Conservation (phyloP, 495 filamentous ascomycete genomes). For the Lasiosphaeria hispida region DNA sequence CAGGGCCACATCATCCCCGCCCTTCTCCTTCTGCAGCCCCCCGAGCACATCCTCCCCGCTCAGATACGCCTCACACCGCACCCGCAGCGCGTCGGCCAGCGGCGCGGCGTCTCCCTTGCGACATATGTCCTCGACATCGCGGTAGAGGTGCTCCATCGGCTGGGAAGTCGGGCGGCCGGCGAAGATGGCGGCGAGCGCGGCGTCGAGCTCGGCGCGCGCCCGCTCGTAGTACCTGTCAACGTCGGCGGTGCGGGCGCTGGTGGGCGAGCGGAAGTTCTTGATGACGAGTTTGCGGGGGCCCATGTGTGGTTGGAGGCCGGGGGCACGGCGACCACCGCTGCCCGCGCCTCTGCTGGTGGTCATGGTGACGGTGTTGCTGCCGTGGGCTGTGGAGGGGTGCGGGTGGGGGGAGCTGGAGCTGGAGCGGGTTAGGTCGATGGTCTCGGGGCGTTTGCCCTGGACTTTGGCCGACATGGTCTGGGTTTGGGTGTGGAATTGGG, state of each 20-base stretch:
- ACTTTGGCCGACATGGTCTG: conserved; percentile 34
- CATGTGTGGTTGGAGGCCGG: conserved; percentile 51
- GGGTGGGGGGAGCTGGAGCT: too few species aligned
- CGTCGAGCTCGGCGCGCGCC: conserved; percentile 67
- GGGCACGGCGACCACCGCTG: conserved; percentile 9
- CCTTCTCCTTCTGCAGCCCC: conserved; percentile 41
- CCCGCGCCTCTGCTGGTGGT: neutral
- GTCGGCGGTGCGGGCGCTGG: conserved; percentile 36
- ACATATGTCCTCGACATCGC: conserved; percentile 86
- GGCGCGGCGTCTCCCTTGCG: conserved; percentile 66
- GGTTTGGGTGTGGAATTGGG: conserved; percentile 5
- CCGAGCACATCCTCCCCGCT: conserved; percentile 50
- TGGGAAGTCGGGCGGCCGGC: conserved; percentile 54
- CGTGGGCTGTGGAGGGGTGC: neutral
- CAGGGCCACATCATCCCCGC: conserved; percentile 34
- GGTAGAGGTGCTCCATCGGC: conserved; percentile 84
- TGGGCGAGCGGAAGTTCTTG: conserved; percentile 73
- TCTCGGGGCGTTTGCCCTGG: conserved; percentile 41
- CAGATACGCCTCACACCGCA: conserved; percentile 63
- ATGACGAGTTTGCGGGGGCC: conserved; percentile 81
- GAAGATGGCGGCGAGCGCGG: conserved; percentile 72
- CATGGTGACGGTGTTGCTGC: neutral
- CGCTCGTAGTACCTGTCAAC: conserved; percentile 65
- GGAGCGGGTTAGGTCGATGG: conserved; percentile 36
- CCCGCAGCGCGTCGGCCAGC: conserved; percentile 60